Conservation (phyloP, 2,329 filamentous ascomycete genomes). For the Pseudogymnoascus sp. region DNA sequence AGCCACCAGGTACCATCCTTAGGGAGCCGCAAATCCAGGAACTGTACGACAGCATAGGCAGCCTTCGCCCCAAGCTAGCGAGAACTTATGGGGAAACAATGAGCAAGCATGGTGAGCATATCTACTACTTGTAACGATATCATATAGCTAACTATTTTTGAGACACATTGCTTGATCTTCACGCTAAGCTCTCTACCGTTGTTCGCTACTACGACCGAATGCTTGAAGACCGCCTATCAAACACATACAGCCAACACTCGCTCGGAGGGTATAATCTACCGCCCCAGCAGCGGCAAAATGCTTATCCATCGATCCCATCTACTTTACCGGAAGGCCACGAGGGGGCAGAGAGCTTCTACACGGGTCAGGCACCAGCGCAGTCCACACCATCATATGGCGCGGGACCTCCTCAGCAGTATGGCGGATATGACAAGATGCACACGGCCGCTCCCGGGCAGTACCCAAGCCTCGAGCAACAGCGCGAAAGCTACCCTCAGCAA, state of each 20-base stretch:
- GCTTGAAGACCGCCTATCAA: constrained; percentile 90
- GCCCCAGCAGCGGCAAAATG: constrained; percentile 40
- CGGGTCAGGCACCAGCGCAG: constrained; percentile 48
- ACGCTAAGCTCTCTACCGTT: constrained; percentile 90
- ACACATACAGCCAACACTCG: constrained; percentile 78
- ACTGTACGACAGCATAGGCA: constrained; percentile 93
- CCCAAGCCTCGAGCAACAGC: constrained; percentile 18
- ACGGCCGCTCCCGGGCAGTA: constrained; percentile 20
- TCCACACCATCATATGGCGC: constrained; percentile 34
- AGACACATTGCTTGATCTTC: constrained; percentile 90
- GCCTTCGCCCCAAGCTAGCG: constrained; percentile 83
- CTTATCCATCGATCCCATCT: constrained; percentile 64
- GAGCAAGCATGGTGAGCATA: constrained; percentile 82
- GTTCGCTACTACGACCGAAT: constrained; percentile 97
- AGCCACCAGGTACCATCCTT: constrained; percentile 91
- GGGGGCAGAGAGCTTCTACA: constrained; percentile 75
- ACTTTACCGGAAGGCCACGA: constrained; percentile 39
- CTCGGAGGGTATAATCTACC: constrained; percentile 57
- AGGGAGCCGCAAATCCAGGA: constrained; percentile 97
- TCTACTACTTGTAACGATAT: background rate
- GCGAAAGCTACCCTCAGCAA: constrained; percentile 36
- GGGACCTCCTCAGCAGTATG: constrained; percentile 40
- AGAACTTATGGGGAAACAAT: constrained; percentile 97
- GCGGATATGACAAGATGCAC: constrained; percentile 27
- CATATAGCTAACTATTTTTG: constrained; percentile 28